A percentile compares a stretch with the other conserved stretches of the same genome.
Evolutionary conservation across 228 moss, liverwort and hornwort genomes (phyloP).

Genomic region (Sphagnum fallax): DNA sequence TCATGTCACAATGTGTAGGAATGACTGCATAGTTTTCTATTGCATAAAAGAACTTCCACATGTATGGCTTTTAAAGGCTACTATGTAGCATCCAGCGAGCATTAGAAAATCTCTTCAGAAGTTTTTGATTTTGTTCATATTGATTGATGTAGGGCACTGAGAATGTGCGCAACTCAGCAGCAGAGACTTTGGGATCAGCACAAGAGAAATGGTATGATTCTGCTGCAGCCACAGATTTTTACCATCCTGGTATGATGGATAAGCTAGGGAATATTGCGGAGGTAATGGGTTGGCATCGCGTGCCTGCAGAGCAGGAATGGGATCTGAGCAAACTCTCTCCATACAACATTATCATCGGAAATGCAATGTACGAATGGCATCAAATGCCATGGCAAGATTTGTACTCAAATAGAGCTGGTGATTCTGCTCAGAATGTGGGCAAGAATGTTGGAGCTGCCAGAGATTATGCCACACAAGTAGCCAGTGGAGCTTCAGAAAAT

Average conservation of each 20-base stretch:
- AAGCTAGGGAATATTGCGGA: background rate
- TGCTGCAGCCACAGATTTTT: background rate
- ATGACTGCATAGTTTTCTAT: too few species aligned
- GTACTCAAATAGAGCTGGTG: background rate
- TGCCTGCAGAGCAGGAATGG: background rate
- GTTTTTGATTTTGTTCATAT: too few species aligned
- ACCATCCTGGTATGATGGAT: background rate
- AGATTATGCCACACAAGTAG: too few species aligned
- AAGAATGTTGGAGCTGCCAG: too few species aligned
- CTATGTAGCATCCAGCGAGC: too few species aligned
- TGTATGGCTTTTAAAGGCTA: too few species aligned
- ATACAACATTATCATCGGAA: conserved; percentile 39
- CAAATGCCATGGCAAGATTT: background rate
- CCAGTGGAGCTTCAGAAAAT: too few species aligned
- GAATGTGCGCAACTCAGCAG: conserved; percentile 25
- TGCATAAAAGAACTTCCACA: too few species aligned
- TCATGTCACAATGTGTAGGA: too few species aligned
- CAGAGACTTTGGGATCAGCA: conserved; percentile 19
- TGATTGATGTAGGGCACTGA: background rate
- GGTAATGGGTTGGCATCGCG: background rate
- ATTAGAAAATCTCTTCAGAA: too few species aligned
- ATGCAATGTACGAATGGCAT: conserved; percentile 31
- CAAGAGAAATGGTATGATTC: conserved; percentile 12
- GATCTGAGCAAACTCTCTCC: conserved; percentile 24
- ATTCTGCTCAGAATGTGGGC: too few species aligned